Base-by-base conservation (phyloP, 2,329 filamentous ascomycete species). In the Botrytis sinoallii region DNA sequence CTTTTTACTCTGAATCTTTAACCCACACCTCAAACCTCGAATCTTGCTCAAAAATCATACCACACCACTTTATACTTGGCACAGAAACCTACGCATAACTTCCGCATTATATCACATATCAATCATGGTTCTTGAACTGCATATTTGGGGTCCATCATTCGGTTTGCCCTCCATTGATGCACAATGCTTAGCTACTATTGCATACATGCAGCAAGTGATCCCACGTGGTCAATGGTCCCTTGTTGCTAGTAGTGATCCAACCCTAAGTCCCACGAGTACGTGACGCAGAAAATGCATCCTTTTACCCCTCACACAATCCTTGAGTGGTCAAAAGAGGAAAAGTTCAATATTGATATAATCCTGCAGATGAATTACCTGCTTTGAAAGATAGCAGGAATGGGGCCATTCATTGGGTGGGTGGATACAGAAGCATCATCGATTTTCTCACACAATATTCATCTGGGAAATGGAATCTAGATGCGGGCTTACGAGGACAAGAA, bases 131-230 rank as follows among this genome's bases (percentile, higher is more conserved):
- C 84, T 94, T 67, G 89, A 95, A 84, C 88, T 99, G 75, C 92
- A 97, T 83, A 88, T 97, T 80, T 97, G 95, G 92, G 95, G 95
- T 68, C 91, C 94, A 72, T 95, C 93, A 59, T 97, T 97, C 82
- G 91, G 90, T 59, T 88, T 98, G 63, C 91, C 95, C 22, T 98
- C 96, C 61, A 92, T 98, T 79, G 95, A 98, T 80, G 87, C 95
- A 64, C 93, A 97, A 85, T 98, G 95, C 81, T 89, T 97, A 75
- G 95, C 95, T 42, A 87, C 92, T 61, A 90, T 97, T 77, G 90
- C 93, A 71, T 95, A 95, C 81, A 86, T 97, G 73, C 88, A 89
- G 75, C 85, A 89, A 78, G 87, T 87, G 74, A 84, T 93, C 38
- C 87, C 88, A 52, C 81, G 83, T 73, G 83, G 85, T 66, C 83